Evolutionary conservation across 495 filamentous ascomycete species (phyloP), one percentile per base, ranked within the genome.

Genomic region (Cercophora sp.): DNA sequence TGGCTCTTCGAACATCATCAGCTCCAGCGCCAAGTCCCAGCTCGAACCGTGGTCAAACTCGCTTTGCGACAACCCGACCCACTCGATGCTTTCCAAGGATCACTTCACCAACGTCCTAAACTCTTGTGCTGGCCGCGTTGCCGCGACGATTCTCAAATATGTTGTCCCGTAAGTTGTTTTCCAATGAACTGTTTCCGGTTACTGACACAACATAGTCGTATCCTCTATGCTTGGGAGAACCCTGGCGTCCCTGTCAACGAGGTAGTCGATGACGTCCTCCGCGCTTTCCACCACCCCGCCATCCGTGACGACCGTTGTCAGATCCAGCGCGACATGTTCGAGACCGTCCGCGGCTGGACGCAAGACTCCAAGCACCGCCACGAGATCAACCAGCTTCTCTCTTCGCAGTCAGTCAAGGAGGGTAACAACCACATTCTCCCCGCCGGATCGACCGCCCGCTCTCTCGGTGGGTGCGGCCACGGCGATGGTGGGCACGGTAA

Each of bases 21-120:
- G 80, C 55, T 80, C 91, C 20, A 88, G 86, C 40, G 89, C 86
- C 13, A 81, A 87, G 27, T 87, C 90, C 60, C 93, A 97, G 70
- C 88, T 85, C 53, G 91, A 92, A 63, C 88, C 88, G 8, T 96
- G 93, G 93, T 88, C 83, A 5, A 85, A 96, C 66, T 82, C 87
- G 5, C 73, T 79, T 42, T 93, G 87, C 75, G 86, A 87, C 11
- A 86, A 97, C 66, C 93, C 93, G 5, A 98, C 93, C 3, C 93
- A 96, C 74, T 93, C 88, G 9, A 82, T 97, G 70, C 80, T 97
- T 5, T 91, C 88, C 51, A 96, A 97, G 70, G 93, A 98, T 60
- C 93, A 98, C 65, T 97, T 97, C 62, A 87, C 87, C 56, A 96
- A 97, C 69, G 75, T 91, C 25, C 76, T 97, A 24, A 97, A 97